Base-by-base conservation (phyloP, 108 stramenopile species). In the Nitzschia sp. region DNA sequence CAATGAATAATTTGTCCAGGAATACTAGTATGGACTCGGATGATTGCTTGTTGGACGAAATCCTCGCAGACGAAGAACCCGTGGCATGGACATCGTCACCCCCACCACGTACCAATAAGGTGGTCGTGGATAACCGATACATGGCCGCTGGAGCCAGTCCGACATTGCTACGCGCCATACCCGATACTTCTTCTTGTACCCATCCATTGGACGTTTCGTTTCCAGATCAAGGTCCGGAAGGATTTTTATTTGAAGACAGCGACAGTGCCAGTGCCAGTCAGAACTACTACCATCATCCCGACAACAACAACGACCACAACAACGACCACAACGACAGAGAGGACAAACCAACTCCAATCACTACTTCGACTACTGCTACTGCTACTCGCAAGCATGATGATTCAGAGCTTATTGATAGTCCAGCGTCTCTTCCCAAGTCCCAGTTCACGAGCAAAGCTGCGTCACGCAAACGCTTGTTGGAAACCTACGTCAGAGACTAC, bases 191-290 rank as follows among this genome's bases (percentile, higher is more conserved):
- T 41, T 13, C 38, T 9, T 9, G 6, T 13, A 13, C 48, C 48
- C 8, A 50, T 19, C 19, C 9, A 41, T 45, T 61, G 36, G 33
- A 61, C 23, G 4, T 61, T 5, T 44, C 41, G 6, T 61, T 61
- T 45, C 60, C 60, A n/a, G 1, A 34, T 44, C 38, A 25, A 21
- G 41, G 32, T 1, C 41, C 41, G 26, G 60, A 61, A 22, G 60
- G 60, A 41, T 61, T 61, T 27, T 26, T 61, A 23, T 61, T 61
- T 61, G 60, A 61, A 1, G 60, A 61, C 13, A 34, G 32, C 22
- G 26, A 34, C 33, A 29, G 33, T 15, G 57, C 38, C 13, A 13
- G 9, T 41, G 38, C 38, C 38, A n/a, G n/a, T n/a, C n/a, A n/a
- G n/a, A n/a, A n/a, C n/a, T n/a, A n/a, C n/a, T n/a, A n/a, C n/a